These are phyloP conservation scores for Rhizopus arrhizus DNA, from an alignment of 371 early-diverging fungal genomes.

Conservation along the genomic window DNA sequence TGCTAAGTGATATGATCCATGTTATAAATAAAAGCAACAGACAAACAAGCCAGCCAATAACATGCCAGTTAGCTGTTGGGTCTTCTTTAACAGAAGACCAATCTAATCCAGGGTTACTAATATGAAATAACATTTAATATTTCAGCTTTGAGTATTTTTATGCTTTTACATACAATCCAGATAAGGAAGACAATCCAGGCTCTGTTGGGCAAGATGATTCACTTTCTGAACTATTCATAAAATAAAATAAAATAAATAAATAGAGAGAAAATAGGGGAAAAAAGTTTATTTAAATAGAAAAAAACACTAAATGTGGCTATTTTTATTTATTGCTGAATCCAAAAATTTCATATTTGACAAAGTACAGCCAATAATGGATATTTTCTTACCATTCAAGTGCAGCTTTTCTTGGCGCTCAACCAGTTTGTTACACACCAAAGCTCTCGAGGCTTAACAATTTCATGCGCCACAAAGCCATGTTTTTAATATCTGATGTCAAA, in stretches of 20 bases:
- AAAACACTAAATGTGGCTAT: too few species aligned
- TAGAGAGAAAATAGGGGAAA: constrained; percentile 2
- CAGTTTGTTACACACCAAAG: too few species aligned
- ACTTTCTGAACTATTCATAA: constrained; percentile 3
- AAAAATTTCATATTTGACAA: too few species aligned
- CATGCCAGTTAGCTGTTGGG: constrained; percentile 44
- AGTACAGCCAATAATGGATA: too few species aligned
- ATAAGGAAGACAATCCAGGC: constrained; percentile 18
- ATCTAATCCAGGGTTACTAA: constrained; percentile 22
- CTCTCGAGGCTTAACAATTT: too few species aligned
- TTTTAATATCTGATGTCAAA: too few species aligned
- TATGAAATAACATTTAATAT: neutral
- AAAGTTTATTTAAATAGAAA: too few species aligned
- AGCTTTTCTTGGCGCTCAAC: too few species aligned
- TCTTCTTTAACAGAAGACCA: constrained; percentile 23
- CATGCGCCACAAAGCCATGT: too few species aligned
- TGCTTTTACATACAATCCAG: constrained; percentile 24
- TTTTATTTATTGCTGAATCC: too few species aligned
- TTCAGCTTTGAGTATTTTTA: neutral
- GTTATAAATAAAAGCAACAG: constrained; percentile 34
- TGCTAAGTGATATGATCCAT: constrained; percentile 37
- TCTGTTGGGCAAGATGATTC: constrained; percentile 23
- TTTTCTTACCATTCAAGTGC: too few species aligned
- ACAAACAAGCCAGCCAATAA: constrained; percentile 50
- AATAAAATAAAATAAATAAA: constrained; percentile 8